Percentiles rank a stretch among this genome's conserved stretches.
Conservation (phyloP, 2,329 filamentous ascomycete species). For the Blastomyces gilchristii region DNA sequence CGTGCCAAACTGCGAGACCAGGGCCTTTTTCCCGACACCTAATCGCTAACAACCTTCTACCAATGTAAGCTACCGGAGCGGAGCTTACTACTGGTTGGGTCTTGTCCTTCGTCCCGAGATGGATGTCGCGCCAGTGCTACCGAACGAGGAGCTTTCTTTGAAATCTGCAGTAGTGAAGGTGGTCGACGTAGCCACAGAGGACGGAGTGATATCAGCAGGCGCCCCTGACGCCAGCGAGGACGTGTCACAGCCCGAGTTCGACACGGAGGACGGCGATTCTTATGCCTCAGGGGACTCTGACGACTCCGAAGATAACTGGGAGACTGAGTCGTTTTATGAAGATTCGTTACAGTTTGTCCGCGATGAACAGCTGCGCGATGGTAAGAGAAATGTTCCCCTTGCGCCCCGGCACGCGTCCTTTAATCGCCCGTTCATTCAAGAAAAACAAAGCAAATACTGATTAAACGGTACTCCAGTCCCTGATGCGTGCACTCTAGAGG, state of each 20-base stretch:
- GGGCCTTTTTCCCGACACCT: not conserved
- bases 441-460: not conserved
- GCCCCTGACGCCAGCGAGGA: constrained; percentile 23
- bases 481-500: constrained; percentile 54
- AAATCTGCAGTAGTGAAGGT: constrained; percentile 30
- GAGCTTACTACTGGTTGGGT: constrained; percentile 25
- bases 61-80: constrained; percentile 23
- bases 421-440: not conserved
- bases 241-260: constrained; percentile 27
- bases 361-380: constrained; percentile 40
- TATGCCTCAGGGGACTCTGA: constrained; percentile 5
- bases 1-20: not conserved
- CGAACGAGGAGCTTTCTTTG: constrained; percentile 24
- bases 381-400: constrained; percentile 17
- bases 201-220: constrained; percentile 18
- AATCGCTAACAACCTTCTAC: constrained; percentile 20
- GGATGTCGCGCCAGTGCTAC: constrained; percentile 30
- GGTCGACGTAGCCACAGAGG: constrained; percentile 23
- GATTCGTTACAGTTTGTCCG: constrained; percentile 51
- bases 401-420: not conserved
- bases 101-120: constrained; percentile 27
- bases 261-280: constrained; percentile 17
- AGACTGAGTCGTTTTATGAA: constrained; percentile 46
- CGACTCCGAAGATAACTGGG: constrained; percentile 14
- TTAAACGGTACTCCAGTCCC: constrained; percentile 25